Evolutionary conservation across 768 basidiomycete genomes (phyloP), one percentile per base, ranked within the genome.

Genomic region (Pisolithus marmoratus): DNA sequence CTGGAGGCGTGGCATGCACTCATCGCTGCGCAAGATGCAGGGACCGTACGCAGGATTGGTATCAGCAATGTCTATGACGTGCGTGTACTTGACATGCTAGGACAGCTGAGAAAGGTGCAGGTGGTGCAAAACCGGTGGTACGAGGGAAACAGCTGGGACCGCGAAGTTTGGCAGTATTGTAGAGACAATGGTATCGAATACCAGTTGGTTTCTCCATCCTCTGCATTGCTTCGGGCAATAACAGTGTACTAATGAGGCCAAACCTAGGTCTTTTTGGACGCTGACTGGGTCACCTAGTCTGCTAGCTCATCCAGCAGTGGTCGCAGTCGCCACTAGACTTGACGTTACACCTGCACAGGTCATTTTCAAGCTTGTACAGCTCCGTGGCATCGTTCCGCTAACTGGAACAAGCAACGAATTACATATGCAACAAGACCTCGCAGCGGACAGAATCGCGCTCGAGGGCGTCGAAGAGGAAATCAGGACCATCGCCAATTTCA

Each of bases 81-180:
- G 2, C 60, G 61, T 4, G 53, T 81, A 12, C 75, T 94, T 14
- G 65, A 71, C 26, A 74, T 75, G 15, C 65, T 90, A 41, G 74
- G 74, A 36, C 70, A 74, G 17, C 71, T 77, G 57, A 71, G 82
- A 49, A 75, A 79, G 53, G 79, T 87, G 5, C 78, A 87, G 51
- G 79, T 90, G 27, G 87, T 93, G 15, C 90, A 91, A 65, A 89
- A 90, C 64, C 72, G 90, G 46, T 94, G 90, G 90, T 86, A 83
- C 59, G 83, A 90, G 63, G 83, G 81, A 5, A 93, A 91, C 53
- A 73, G 68, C 5, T 93, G 87, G 85, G 88, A 91, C 61, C 70
- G 69, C 48, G 74, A 74, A 1, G 83, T 90, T 4, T 74, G 82
- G 56, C 68, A 70, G 36, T 85, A 85, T 57, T 93, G 90, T 63